Base-by-base conservation (phyloP, 805 yeast genomes). In the Kuraishia hungarica region DNA sequence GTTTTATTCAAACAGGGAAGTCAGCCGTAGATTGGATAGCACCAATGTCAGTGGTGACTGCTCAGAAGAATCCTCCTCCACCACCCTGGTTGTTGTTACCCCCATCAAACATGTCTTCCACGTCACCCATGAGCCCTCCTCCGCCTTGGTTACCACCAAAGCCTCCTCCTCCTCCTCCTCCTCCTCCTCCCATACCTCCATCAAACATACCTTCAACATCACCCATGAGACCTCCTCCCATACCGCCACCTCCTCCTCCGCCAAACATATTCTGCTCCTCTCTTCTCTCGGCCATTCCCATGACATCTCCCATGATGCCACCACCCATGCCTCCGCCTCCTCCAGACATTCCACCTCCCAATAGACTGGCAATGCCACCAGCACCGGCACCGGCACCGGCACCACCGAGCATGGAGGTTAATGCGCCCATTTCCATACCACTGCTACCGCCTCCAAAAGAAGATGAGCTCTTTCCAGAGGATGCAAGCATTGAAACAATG, bases 401-500 rank as follows among this genome's bases (percentile, higher is more conserved):
- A 19, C 61, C 59, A 7, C 70, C 56, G 48, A 67, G 48, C 8
- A 59, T 50, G 19, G 65, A 59, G 46, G 66, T 58, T 48, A 67
- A 47, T 5, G 67, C 61, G 8, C 62, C 59, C 49, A 65, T 64
- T 4, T 65, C 65, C 48, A 61, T 59, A 19, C 47, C 48, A 15
- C 53, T 39, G 21, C 58, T 59, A 46, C 54, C 53, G n/a, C 55
- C 53, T 17, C 53, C 53, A 28, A 21, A 19, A 15, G 39, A 24
- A 19, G 50, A 19, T 7, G 29, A 20, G 20, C 13, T n/a, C 28
- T 10, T 28, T 2, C 51, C 51, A 7, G 51, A 49, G 20, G 51
- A 49, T 8, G 29, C 51, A n/a, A 49, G 51, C 51, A 49, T 24
- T n/a, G 65, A 60, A 39, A 68, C 59, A 48, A 68, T 48, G 6